A percentile compares a stretch with the other conserved stretches of the same genome.
Evolutionary conservation across 2,329 filamentous ascomycete species (phyloP).

Genomic region (Stachybotrys echinatus): DNA sequence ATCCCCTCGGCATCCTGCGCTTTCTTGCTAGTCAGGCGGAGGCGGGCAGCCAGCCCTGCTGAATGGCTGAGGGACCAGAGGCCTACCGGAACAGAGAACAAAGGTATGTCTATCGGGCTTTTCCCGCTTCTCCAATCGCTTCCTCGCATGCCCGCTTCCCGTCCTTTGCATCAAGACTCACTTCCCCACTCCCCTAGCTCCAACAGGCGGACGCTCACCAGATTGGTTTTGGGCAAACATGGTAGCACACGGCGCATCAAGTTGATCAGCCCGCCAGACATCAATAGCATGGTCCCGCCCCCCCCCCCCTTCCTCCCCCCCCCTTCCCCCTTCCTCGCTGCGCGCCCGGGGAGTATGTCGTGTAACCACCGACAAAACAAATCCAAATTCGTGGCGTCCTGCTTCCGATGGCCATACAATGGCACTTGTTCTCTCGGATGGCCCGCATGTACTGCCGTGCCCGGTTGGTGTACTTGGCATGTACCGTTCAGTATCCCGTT

Average conservation of each 20-base stretch:
- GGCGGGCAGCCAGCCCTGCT: not conserved
- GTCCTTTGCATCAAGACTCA: not conserved
- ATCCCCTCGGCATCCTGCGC: not conserved
- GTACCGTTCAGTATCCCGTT: not conserved
- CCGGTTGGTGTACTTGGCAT: not conserved
- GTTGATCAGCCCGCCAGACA: not conserved
- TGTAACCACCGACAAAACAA: constrained; percentile 10
- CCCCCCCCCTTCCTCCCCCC: not conserved
- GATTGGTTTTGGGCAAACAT: not conserved
- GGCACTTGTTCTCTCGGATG: not conserved
- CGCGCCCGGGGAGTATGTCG: constrained; percentile 1
- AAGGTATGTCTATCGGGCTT: not conserved
- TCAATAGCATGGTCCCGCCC: not conserved
- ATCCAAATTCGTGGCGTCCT: constrained; percentile 14
- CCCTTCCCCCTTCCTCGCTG: not conserved
- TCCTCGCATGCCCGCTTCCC: not conserved
- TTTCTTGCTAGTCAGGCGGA: not conserved
- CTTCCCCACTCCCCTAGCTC: not conserved
- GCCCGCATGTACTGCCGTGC: not conserved
- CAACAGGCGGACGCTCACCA: not conserved
- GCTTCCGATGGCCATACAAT: constrained; percentile 12
- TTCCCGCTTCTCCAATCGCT: not conserved
- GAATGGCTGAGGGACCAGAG: not conserved
- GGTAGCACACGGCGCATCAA: not conserved
- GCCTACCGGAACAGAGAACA: not conserved